Evolutionary conservation across 2,329 filamentous ascomycete species (phyloP), one percentile per base, ranked within the genome.

Genomic region (Macroventuria anomochaeta): DNA sequence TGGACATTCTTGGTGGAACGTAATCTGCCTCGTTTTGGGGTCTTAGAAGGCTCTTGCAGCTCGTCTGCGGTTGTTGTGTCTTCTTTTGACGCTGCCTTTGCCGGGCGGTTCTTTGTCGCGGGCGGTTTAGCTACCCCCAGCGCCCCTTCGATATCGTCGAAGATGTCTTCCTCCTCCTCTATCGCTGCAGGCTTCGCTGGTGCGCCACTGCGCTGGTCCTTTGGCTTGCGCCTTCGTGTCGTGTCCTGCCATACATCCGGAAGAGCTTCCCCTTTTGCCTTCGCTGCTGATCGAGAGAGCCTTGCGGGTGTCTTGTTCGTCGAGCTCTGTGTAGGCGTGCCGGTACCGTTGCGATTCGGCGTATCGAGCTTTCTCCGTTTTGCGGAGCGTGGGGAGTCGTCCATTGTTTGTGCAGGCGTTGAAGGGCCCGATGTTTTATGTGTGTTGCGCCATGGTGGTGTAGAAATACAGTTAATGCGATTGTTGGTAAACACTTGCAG

Each of bases 61-160:
- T 62, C 57, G 36, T 66, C 62, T 15, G 49, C 48, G 7, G 28
- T 37, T 32, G 44, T 40, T 17, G 32, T 20, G 20, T 46, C 20
- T 18, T 55, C 41, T 26, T 36, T 56, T 7, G 36, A 38, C 17
- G 41, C 58, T 12, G 54, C 42, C 23, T 59, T 55, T 11, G 52
- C 53, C 13, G 57, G 53, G 17, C 57, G 55, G 39, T 53, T 48
- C 3, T 49, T 46, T 18, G 38, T 31, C 43, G 36, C 32, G 3
- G 50, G 46, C n/a, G 55, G 48, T 29, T 46, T 38, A n/a, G 50
- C 23, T 7, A 71, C 71, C 33, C 73, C 58, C 47, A 76, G 60
- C 7, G 75, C 77, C 25, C 76, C 75, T 38, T 78, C 77, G 29
- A 79, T 75, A 46, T 79, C 76, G 51, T 78, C 76, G 56, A 77